A percentile compares a stretch with the other conserved stretches of the same genome.
Evolutionary conservation across 2,329 filamentous ascomycete genomes (phyloP).

Genomic region (Peltaster fructicola): DNA sequence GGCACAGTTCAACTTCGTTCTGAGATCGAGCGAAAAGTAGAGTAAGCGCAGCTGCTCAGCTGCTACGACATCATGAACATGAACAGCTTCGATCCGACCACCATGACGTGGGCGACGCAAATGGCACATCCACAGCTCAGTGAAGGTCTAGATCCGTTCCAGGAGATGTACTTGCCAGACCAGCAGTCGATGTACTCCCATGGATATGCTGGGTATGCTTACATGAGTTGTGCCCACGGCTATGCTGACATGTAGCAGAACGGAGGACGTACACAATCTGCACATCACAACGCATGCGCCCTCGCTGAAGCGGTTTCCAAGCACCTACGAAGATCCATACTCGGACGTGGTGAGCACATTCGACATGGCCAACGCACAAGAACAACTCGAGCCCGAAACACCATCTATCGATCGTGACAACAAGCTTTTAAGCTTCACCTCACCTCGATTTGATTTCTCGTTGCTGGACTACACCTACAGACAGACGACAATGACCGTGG

Average conservation of each 20-base stretch:
- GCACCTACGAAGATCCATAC: constrained; percentile 32
- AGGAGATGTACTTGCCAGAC: constrained; percentile 34
- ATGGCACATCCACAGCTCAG: constrained; percentile 36
- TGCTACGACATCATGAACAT: too few species aligned
- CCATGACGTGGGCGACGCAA: constrained; percentile 42
- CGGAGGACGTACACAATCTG: constrained; percentile 10
- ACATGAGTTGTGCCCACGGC: constrained; percentile 2
- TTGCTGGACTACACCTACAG: constrained; percentile 50
- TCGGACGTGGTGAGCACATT: constrained; percentile 33
- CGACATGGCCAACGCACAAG: constrained; percentile 25
- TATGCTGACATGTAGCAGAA: constrained; percentile 8
- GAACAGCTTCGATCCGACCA: constrained; percentile 17
- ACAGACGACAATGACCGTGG: constrained; percentile 46
- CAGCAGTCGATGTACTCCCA: constrained; percentile 43
- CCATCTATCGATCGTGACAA: constrained; percentile 47
- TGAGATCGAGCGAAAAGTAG: too few species aligned
- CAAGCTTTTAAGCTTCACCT: constrained; percentile 34
- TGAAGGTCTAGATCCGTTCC: constrained; percentile 24
- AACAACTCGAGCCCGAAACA: constrained; percentile 24
- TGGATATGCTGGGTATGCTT: constrained; percentile 40
- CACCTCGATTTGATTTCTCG: constrained; percentile 34
- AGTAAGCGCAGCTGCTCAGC: too few species aligned
- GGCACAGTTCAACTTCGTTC: too few species aligned
- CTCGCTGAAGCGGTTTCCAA: constrained; percentile 16
- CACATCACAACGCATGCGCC: constrained; percentile 12